phyloP scores from a whole-genome alignment of 768 basidiomycete species.

The Russula brevipes region DNA sequence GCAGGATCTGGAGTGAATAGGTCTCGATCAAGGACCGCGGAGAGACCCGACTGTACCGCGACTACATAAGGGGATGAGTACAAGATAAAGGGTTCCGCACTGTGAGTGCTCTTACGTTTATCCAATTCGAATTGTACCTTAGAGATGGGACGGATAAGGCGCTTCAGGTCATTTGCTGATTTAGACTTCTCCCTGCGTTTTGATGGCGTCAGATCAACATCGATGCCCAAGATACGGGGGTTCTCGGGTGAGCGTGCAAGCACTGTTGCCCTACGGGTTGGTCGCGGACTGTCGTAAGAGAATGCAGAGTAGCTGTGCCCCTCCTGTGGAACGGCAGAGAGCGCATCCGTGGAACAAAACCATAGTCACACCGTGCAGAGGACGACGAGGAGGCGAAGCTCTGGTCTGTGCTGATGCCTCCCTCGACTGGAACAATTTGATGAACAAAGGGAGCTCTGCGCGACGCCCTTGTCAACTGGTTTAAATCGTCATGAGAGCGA shows the following conservation, averaged over 20 bases:
- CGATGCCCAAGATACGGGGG: constrained; percentile 27
- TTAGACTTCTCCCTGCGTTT: constrained; percentile 62
- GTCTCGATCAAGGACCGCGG: constrained; percentile 49
- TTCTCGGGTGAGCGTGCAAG: constrained; percentile 57
- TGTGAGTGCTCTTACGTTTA: constrained; percentile 42
- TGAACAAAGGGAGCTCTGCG: constrained; percentile 60
- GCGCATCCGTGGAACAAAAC: constrained; percentile 18
- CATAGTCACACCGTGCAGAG: not conserved
- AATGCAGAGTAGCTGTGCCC: constrained; percentile 23
- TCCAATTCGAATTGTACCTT: constrained; percentile 61
- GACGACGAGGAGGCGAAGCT: constrained; percentile 27
- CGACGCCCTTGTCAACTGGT: constrained; percentile 51
- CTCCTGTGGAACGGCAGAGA: constrained; percentile 30
- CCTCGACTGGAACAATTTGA: constrained; percentile 59
- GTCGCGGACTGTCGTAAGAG: constrained; percentile 33
- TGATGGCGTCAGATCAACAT: constrained; percentile 49
- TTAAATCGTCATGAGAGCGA: constrained; percentile 40
- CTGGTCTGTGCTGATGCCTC: constrained; percentile 32
- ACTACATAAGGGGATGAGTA: constrained; percentile 17
- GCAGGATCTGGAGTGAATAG: constrained; percentile 58
- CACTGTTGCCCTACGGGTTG: constrained; percentile 55
- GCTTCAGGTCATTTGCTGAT: constrained; percentile 58
- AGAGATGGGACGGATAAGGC: constrained; percentile 62
- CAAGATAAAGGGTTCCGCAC: not conserved
- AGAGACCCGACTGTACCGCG: constrained; percentile 23